Base-by-base conservation (phyloP, 2,329 filamentous ascomycete species). In the Fonsecaea monophora region DNA sequence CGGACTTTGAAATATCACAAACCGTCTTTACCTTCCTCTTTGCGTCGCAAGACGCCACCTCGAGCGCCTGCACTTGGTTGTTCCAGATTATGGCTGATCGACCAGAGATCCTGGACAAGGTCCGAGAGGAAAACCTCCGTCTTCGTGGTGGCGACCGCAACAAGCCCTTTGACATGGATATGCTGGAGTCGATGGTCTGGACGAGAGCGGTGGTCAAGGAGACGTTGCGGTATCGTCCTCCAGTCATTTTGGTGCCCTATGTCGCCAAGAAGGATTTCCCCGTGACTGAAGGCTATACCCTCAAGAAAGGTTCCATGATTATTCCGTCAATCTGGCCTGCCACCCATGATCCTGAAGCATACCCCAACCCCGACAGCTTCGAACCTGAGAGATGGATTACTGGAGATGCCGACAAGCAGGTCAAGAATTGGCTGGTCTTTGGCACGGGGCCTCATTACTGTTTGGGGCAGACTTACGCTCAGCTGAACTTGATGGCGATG, bases 351-450 rank as follows among this genome's bases (percentile, higher is more conserved):
- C 91, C 92, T 45, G 93, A 97, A 65, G 91, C 94, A 8, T 99
- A 98, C 78, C 87, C 91, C 61, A 90, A 95, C 75, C 92, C 95
- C 1, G 94, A 98, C 75, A 84, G 85, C 50, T 98, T 93, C 77
- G 90, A 96, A 75, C 94, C 94, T 1, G 93, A 97, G 72, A 88
- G 94, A 74, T 98, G 95, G 87, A 94, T 94, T 78, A 87, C 86
- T 1, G 95, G 94, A 67, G 91, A 94, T 74, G 95, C 94, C 12
- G 94, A 97, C 79, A 88, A 90, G 78, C 90, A 94, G 73, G 90
- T 89, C 77, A 98, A 97, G 89, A 99, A 98, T 84, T 98, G 90
- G 84, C 86, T 99, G 60, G 94, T 98, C 18, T 98, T 99, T 74
- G 95, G 95, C 75, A 94, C 92, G 18, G 95, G 95, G 7, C 92